Percentiles rank a stretch among this genome's conserved stretches.
Evolutionary conservation across 148 eudicot species (phyloP).

Genomic region (Mesembryanthemum crystallinum): DNA sequence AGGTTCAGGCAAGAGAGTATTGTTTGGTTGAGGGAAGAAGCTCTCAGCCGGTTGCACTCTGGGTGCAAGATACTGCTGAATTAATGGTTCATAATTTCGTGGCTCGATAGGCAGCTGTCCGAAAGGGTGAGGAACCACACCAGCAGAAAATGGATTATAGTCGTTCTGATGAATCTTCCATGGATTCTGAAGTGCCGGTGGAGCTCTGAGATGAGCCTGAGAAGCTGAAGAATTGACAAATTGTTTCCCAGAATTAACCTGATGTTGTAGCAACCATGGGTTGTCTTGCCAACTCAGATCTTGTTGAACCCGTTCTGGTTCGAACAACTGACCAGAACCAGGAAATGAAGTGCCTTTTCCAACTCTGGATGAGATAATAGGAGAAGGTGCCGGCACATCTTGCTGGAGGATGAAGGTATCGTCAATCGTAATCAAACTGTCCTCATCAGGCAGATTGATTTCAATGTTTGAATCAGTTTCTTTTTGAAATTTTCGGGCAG

Average conservation of each 20-base stretch:
- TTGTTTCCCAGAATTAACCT: constrained; percentile 8
- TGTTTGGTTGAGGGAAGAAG: constrained; percentile 17
- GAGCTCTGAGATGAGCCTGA: constrained; percentile 13
- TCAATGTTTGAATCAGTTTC: constrained; percentile 23
- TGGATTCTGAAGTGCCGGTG: constrained; percentile 16
- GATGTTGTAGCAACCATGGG: constrained; percentile 25
- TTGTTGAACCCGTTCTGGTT: constrained; percentile 12
- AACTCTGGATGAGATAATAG: constrained; percentile 10
- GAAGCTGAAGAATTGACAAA: constrained; percentile 17
- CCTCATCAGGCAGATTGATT: constrained; percentile 32
- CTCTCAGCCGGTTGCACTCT: constrained; percentile 13
- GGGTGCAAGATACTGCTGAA: constrained; percentile 4
- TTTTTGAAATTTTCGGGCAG: not conserved
- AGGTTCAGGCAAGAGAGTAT: constrained; percentile 13
- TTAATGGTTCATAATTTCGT: not conserved
- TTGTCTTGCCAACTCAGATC: constrained; percentile 5
- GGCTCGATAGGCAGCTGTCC: constrained; percentile 13
- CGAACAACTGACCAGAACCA: constrained; percentile 7
- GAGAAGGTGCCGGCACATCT: constrained; percentile 9
- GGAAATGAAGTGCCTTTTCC: not conserved
- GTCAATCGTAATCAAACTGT: constrained; percentile 32
- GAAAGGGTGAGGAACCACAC: not conserved
- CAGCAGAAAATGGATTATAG: constrained; percentile 2
- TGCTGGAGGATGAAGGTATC: constrained; percentile 30
- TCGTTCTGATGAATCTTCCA: constrained; percentile 18